Percentiles rank a stretch among this genome's conserved stretches.
Evolutionary conservation across 805 yeast genomes (phyloP).

Genomic region (Myxozyma vanderwaltii): DNA sequence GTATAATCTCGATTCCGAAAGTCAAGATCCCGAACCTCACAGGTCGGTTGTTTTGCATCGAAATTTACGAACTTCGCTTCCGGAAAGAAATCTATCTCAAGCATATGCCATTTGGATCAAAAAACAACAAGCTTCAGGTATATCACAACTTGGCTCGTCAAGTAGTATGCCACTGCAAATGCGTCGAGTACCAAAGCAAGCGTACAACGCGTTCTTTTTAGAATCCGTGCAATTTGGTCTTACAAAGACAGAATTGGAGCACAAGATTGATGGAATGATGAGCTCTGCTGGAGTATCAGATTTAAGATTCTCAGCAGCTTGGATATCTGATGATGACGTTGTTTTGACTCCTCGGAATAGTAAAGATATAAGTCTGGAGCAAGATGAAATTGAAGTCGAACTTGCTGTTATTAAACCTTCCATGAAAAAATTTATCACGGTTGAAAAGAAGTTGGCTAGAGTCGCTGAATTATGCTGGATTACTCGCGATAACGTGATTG

Average conservation of each 20-base stretch:
- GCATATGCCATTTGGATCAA: constrained; percentile 14
- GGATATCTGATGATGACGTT: constrained; percentile 34
- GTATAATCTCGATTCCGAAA: constrained; percentile 62
- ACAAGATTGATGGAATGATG: constrained; percentile 13
- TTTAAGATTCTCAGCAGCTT: constrained; percentile 17
- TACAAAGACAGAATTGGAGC: constrained; percentile 27
- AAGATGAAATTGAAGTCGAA: constrained; percentile 25
- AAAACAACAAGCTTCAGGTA: background rate
- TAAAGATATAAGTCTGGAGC: background rate
- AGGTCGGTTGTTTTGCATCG: constrained; percentile 65
- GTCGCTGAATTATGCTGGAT: constrained; percentile 31
- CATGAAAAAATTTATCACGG: constrained; percentile 4
- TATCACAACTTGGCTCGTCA: background rate
- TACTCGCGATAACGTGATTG: constrained; percentile 24
- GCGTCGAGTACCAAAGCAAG: constrained; percentile 15
- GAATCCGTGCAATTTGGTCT: constrained; percentile 28
- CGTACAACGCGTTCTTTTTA: constrained; percentile 28
- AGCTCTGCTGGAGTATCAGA: background rate
- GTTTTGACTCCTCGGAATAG: constrained; percentile 17
- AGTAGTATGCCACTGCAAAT: constrained; percentile 12
- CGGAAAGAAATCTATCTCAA: constrained; percentile 28
- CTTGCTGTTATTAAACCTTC: constrained; percentile 21
- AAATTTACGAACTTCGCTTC: constrained; percentile 32
- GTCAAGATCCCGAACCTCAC: constrained; percentile 81
- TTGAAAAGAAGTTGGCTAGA: constrained; percentile 13